Base-by-base conservation (phyloP, 202 grass and related monocot species). In the Panicum virgatum region DNA sequence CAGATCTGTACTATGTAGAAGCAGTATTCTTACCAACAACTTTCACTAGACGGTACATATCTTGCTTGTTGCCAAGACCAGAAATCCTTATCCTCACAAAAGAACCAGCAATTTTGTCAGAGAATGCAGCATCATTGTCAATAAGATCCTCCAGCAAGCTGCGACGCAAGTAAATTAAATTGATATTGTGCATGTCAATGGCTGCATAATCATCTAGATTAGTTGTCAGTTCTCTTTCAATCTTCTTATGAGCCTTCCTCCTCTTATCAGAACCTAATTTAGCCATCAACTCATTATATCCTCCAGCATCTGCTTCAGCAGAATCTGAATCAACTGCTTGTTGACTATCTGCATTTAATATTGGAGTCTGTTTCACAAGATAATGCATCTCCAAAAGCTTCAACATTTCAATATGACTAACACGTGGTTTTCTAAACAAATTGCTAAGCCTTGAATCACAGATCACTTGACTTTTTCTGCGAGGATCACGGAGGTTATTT, bases 21-120 rank as follows among this genome's bases (percentile, higher is more conserved):
- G 29, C 50, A 84, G 39, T 65, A 72, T 76, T 53, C 75, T 97
- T 89, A 99, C 97, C 97, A 84, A 97, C 60, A 82, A 99, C 86
- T 97, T 92, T 92, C 52, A 99, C 97, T 56, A 99, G 84, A 42
- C 97, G 91, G 84, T 99, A 99, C 91, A 99, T 99, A 69, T 99
- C 97, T 89, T 94, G 80, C 80, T 94, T 94, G 77, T 99, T 91
- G 78, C 89, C 91, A 64, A 89, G 75, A 80, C 86, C 86, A 73
- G 85, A 63, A 75, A 94, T 94, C 82, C 89, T 82, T 87, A 99
- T 99, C 81, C 97, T 91, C 69, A 97, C 97, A 91, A 99, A 99
- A 69, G 91, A 68, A 75, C 93, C 97, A 62, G 91, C 66, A 85
- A 99, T 86, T 63, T 99, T 99, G 52, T 92, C 89, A 43, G 81